These are phyloP conservation scores for Garcia nutans DNA, from an alignment of 345 rosid genomes.

Conservation along the genomic window DNA sequence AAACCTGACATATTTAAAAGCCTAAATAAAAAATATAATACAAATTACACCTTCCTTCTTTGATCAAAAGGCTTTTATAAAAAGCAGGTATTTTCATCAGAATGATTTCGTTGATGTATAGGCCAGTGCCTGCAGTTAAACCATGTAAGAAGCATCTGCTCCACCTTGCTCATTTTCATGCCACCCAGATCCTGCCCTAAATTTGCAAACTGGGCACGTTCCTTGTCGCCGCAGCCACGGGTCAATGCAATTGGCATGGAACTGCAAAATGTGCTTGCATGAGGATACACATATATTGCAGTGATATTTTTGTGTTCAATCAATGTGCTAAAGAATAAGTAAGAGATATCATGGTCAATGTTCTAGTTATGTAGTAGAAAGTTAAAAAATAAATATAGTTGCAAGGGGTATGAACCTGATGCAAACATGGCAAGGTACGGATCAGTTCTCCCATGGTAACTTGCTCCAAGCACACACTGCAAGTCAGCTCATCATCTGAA, in stretches of 20 bases:
- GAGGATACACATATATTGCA: background rate
- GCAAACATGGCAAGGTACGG: slow-evolving; percentile 76
- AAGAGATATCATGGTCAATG: background rate
- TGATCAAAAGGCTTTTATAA: background rate
- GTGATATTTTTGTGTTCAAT: background rate
- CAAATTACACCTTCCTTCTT: slow-evolving; percentile 16
- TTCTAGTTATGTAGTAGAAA: background rate
- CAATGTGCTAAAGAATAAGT: background rate
- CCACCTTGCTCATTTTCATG: slow-evolving; percentile 39
- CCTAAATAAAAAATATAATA: background rate
- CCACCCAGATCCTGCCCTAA: slow-evolving; percentile 67
- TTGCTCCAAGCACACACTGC: slow-evolving; percentile 85
- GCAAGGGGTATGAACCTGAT: slow-evolving; percentile 45
- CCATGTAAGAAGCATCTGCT: slow-evolving; percentile 55
- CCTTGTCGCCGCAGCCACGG: slow-evolving; percentile 85
- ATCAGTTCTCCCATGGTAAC: slow-evolving; percentile 58
- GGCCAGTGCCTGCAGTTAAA: slow-evolving; percentile 23
- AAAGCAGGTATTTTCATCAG: background rate
- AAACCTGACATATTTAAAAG: background rate
- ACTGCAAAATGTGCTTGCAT: slow-evolving; percentile 42
- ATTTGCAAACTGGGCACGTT: slow-evolving; percentile 82
- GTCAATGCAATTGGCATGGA: slow-evolving; percentile 75
- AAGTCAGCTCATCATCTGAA: slow-evolving; percentile 67
- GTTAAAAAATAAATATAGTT: background rate
- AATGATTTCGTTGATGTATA: slow-evolving; percentile 14